Percentiles rank a stretch among this genome's conserved stretches.
Evolutionary conservation across 116 monocot genomes (phyloP).

Genomic region (Dioscorea cayenensis): DNA sequence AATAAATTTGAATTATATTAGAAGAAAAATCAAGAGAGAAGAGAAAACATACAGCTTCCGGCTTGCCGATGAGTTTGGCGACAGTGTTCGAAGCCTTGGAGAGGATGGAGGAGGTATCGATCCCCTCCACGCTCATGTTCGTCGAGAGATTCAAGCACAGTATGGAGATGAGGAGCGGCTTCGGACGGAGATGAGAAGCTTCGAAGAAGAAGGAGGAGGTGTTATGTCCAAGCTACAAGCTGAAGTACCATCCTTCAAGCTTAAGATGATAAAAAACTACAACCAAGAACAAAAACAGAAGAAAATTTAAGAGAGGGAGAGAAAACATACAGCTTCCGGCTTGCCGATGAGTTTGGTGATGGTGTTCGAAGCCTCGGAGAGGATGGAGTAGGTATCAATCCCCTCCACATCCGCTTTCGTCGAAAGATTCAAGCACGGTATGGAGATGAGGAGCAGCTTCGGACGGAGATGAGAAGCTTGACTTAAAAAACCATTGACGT

Average conservation of each 20-base stretch:
- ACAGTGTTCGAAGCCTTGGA: constrained; percentile 73
- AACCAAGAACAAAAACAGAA: too few species aligned
- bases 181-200: too few species aligned
- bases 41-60: constrained; percentile 51
- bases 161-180: constrained; percentile 17
- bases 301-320: not conserved
- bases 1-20: too few species aligned
- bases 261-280: not conserved
- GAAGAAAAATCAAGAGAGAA: not conserved
- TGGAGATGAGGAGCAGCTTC: not conserved
- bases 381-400: constrained; percentile 80
- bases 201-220: too few species aligned
- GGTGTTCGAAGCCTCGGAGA: constrained; percentile 74
- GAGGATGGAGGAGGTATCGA: constrained; percentile 87
- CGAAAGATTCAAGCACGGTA: constrained; percentile 83
- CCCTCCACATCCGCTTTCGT: constrained; percentile 73
- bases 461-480: too few species aligned
- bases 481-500: too few species aligned
- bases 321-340: constrained; percentile 59
- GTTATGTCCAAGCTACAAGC: not conserved
- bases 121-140: constrained; percentile 61
- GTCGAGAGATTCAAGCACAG: constrained; percentile 85
- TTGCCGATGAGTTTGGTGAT: constrained; percentile 67
- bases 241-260: not conserved
- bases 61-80: constrained; percentile 76